Base-by-base conservation (phyloP, 176 grass and related monocot genomes). In the Rhynchospora breviuscula region DNA sequence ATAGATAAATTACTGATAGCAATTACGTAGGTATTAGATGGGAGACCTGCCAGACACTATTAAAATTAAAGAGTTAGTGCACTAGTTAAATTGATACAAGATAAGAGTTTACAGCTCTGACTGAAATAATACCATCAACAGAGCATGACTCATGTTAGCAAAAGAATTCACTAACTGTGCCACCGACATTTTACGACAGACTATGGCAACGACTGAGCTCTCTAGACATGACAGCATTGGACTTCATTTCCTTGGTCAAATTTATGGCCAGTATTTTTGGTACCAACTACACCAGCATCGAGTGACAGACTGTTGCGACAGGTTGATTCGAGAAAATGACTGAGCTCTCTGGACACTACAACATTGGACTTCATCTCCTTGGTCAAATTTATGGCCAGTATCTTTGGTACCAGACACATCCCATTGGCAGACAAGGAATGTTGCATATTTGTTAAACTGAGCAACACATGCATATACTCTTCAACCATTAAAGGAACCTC, bases 351-450 rank as follows among this genome's bases (percentile, higher is more conserved):
- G 60, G 5, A 87, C 10, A 97, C 57, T 76, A 67, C n/a, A 6
- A 69, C 23, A 79, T 89, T 88, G 17, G 91, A 85, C 83, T 64
- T 80, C 82, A 93, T 61, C 80, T 92, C 90, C 44, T 78, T 82
- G 53, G 79, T 79, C 57, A 94, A 58, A 79, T 78, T 73, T 29
- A 80, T 84, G 10, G 84, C 85, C 33, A 92, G 59, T 13, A 43
- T 85, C 44, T 43, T 90, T 45, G 92, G 88, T 79, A 92, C 88
- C 83, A 92, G 58, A 79, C 94, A 92, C 85, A 25, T 89, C 70
- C 85, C 92, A 79, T 89, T 84, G 7, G 78, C 87, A 7, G 84
- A 88, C 49, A 97, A 81, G 43, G 83, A 84, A 62, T 89, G 82
- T 48, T 94, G 94, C 80, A 92, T 59, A 40, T 52, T 46, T 58